These are phyloP conservation scores for Gynandropsis gynandra DNA, from an alignment of 345 rosid species.

Conservation along the genomic window DNA sequence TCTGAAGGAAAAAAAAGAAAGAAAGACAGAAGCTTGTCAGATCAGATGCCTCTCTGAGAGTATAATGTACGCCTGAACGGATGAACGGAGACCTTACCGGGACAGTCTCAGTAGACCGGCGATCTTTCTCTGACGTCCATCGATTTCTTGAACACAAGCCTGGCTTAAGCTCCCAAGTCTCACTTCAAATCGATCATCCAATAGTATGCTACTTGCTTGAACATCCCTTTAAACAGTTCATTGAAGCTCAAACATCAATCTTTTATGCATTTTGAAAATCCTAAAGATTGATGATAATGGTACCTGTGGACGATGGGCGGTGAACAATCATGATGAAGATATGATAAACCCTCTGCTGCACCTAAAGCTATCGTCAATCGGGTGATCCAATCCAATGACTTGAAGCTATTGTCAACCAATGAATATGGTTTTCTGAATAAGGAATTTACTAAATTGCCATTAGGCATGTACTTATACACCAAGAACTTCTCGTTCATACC, in stretches of 20 bases:
- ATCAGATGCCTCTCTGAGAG: neutral
- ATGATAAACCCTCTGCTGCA: constrained; percentile 77
- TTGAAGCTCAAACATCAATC: constrained; percentile 1
- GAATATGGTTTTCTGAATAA: constrained; percentile 44
- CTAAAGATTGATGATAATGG: neutral
- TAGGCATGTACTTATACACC: constrained; percentile 80
- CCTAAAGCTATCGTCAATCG: constrained; percentile 82
- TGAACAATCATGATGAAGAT: constrained; percentile 82
- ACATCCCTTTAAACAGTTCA: constrained; percentile 48
- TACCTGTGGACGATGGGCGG: constrained; percentile 96
- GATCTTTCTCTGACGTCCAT: constrained; percentile 55
- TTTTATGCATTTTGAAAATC: neutral
- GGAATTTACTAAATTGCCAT: constrained; percentile 67
- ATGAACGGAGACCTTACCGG: constrained; percentile 46
- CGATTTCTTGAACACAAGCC: constrained; percentile 56
- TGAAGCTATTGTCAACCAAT: constrained; percentile 46
- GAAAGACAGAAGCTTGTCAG: constrained; percentile 7
- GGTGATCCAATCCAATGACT: constrained; percentile 91
- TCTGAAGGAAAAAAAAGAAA: constrained; percentile 13
- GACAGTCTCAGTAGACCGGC: constrained; percentile 52
- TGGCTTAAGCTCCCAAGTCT: constrained; percentile 87
- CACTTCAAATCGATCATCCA: constrained; percentile 92
- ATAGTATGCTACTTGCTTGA: constrained; percentile 90
- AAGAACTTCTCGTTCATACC: constrained; percentile 58
- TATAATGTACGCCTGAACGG: neutral